phyloP scores from a whole-genome alignment of 352 stramenopile species.

The Saprolegnia diclina region DNA sequence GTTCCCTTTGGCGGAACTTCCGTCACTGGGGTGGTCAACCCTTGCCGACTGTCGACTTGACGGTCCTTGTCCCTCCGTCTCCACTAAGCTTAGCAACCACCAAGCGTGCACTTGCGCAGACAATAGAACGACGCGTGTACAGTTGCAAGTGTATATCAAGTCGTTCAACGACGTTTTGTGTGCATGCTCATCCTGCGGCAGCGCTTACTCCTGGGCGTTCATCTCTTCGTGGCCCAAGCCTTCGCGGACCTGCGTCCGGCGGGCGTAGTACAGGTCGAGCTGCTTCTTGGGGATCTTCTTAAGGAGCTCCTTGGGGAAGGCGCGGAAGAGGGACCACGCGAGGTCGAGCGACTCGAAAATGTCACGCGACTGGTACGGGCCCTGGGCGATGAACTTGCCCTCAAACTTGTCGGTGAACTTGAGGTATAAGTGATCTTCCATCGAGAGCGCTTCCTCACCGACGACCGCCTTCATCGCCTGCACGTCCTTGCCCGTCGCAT shows the following conservation, averaged over 20 bases:
- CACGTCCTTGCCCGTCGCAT: slow-evolving; percentile 94
- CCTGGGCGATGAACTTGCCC: slow-evolving; percentile 97
- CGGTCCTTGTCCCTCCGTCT: too few species aligned
- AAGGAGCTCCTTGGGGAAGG: slow-evolving; percentile 98
- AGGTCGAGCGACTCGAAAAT: slow-evolving; percentile 99
- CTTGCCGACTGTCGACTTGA: too few species aligned
- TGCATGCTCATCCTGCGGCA: background rate
- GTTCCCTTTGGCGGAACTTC: too few species aligned
- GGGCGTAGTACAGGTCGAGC: slow-evolving; percentile 95
- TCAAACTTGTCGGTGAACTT: slow-evolving; percentile 99
- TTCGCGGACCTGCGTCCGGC: slow-evolving; percentile 85
- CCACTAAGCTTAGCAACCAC: too few species aligned
- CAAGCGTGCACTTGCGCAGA: too few species aligned
- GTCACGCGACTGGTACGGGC: slow-evolving; percentile 95
- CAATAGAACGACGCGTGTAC: too few species aligned
- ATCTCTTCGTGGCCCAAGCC: slow-evolving; percentile 68
- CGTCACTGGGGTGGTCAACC: too few species aligned
- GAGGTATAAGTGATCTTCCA: slow-evolving; percentile 99
- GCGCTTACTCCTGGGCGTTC: background rate
- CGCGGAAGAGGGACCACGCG: slow-evolving; percentile 97
- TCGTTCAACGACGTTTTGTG: background rate
- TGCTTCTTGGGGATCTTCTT: slow-evolving; percentile 99
- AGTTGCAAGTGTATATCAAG: background rate
- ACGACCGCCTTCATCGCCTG: slow-evolving; percentile 99
- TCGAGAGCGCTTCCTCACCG: slow-evolving; percentile 97